Percentiles rank a stretch among this genome's conserved stretches.
phyloP scores from a whole-genome alignment of 768 basidiomycete genomes.

The Baorangia bicolor region DNA sequence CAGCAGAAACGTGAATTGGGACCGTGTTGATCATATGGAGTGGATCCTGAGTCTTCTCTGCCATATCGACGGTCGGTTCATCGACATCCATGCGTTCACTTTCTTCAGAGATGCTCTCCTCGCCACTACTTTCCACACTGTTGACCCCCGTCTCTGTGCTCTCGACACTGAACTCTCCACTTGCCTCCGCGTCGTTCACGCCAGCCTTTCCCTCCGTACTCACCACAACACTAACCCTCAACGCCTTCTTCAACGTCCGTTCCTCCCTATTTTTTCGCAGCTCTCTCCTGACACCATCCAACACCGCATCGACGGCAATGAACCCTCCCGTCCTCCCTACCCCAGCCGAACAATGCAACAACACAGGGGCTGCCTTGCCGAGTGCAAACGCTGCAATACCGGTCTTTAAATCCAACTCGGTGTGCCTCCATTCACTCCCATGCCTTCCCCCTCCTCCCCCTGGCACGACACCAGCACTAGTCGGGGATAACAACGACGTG shows the following conservation, averaged over 20 bases:
- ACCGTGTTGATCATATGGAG: conserved; percentile 21
- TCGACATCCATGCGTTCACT: conserved; percentile 30
- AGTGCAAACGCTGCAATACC: conserved; percentile 57
- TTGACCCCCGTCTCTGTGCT: conserved; percentile 8
- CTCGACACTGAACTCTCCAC: conserved; percentile 4
- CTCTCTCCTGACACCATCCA: conserved; percentile 71
- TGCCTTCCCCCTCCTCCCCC: conserved; percentile 5
- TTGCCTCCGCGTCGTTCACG: conserved; percentile 1
- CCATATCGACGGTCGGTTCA: conserved; percentile 2
- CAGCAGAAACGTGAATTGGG: conserved; percentile 29
- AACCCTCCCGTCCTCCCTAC: conserved; percentile 95
- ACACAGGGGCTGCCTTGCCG: conserved; percentile 51
- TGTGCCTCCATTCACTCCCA: conserved; percentile 31
- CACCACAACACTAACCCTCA: neutral
- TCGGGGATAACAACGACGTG: conserved; percentile 18
- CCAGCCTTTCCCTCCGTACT: neutral
- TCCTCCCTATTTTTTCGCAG: conserved; percentile 38
- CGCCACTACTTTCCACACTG: neutral
- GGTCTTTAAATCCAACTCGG: conserved; percentile 49
- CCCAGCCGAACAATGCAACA: conserved; percentile 92
- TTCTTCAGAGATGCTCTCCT: conserved; percentile 1
- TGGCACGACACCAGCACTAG: conserved; percentile 1
- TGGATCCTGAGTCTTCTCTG: neutral
- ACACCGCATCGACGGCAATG: conserved; percentile 84
- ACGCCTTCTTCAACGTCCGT: conserved; percentile 3